Evolutionary conservation across 2,329 filamentous ascomycete species (phyloP), one percentile per base, ranked within the genome.

Genomic region (Fusarium phyllophilum): DNA sequence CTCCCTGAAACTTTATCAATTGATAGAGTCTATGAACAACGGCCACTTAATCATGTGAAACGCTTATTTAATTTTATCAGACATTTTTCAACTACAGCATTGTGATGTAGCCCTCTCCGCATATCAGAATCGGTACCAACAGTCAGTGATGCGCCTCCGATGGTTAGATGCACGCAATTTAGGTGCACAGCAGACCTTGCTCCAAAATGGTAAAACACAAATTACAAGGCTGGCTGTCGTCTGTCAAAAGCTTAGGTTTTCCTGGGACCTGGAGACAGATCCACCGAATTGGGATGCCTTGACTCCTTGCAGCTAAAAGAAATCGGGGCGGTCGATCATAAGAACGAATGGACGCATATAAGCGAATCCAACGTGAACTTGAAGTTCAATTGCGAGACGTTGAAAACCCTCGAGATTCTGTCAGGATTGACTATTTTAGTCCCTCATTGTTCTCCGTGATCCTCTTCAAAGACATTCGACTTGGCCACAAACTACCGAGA

Each of bases 281-380:
- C 71, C 71, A 73, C 71, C 57, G 68, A 49, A 73, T 54, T 54
- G 49, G 49, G 49, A 54, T 68, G 54, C 63, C 46, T 68, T 59
- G 45, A 49, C 70, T 73, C 66, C 61, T 74, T 73, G 70, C 61
- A 70, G 66, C 66, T 74, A 73, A 73, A 42, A 71, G 71, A 70
- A 59, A 49, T 66, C 66, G 57, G 57, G 66, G 44, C 36, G 60
- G 61, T 63, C 62, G 71, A 73, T 73, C 71, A 68, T 68, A 48
- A 51, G 36, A 49, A 63, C 70, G 38, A 41, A 60, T 68, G 34
- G 31, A 52, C 48, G 58, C 54, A 63, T 59, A 34, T 71, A 74
- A 68, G 39, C 33, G 52, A 55, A 63, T 31, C 29, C 33, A 29
- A 41, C 42, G 52, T 65, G 29, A 38, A 31, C 36, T 41, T 20